Percentiles rank a stretch among this genome's conserved stretches.
phyloP scores from a whole-genome alignment of 2,329 filamentous ascomycete genomes.

The Penicillium thymicola region DNA sequence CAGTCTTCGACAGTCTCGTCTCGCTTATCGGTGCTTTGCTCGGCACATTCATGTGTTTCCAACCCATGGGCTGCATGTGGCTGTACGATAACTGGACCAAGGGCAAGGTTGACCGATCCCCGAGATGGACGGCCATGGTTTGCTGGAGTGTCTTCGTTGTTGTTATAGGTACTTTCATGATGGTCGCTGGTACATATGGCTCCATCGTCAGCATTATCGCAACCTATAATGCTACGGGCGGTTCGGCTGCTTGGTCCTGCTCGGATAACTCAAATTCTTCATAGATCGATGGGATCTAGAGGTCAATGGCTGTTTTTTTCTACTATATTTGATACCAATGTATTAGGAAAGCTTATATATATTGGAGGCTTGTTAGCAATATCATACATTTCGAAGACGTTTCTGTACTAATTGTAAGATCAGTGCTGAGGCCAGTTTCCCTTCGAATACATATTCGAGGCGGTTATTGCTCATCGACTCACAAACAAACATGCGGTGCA shows the following conservation, averaged over 20 bases:
- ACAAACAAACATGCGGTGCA: too few relatives aligned
- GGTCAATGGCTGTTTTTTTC: too few relatives aligned
- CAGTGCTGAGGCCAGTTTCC: background rate
- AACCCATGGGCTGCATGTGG: conserved; percentile 44
- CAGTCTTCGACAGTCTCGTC: conserved; percentile 21
- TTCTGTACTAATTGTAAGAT: background rate
- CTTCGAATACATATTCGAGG: background rate
- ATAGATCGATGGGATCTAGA: background rate
- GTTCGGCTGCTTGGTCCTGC: conserved; percentile 43
- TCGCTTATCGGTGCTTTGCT: conserved; percentile 22
- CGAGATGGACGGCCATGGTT: conserved; percentile 16
- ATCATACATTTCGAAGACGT: background rate
- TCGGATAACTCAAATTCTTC: conserved; percentile 41
- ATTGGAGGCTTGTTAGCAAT: background rate
- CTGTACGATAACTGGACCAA: conserved; percentile 38
- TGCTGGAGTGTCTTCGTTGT: conserved; percentile 35
- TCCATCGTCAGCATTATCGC: conserved; percentile 42
- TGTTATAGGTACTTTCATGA: conserved; percentile 40
- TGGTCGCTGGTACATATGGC: conserved; percentile 46
- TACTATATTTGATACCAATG: background rate
- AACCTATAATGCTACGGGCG: conserved; percentile 35
- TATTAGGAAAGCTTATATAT: background rate
- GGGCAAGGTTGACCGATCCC: conserved; percentile 14
- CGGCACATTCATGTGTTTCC: conserved; percentile 20
- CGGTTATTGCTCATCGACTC: background rate